These are phyloP conservation scores for Kazachstania taianensis DNA, from an alignment of 805 yeast species.

Conservation along the genomic window DNA sequence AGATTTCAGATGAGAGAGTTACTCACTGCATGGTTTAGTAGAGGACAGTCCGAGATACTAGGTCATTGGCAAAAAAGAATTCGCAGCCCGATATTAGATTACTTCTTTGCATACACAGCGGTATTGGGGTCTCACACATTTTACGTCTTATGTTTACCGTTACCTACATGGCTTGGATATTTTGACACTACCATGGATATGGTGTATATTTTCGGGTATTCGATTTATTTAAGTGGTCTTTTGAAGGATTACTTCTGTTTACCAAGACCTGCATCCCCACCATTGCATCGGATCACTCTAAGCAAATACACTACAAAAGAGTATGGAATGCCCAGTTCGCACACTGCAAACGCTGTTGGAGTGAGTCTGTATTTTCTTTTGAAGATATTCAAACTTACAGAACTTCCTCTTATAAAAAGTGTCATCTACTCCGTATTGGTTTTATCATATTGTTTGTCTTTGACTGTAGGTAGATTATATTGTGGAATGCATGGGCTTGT, in stretches of 20 bases:
- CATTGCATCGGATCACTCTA: conserved; percentile 80
- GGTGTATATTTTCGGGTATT: conserved; percentile 54
- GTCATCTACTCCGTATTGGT: conserved; percentile 9
- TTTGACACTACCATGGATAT: conserved; percentile 49
- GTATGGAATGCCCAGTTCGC: conserved; percentile 91
- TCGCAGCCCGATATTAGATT: conserved; percentile 47
- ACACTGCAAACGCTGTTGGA: conserved; percentile 88
- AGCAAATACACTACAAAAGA: conserved; percentile 85
- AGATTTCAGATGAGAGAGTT: conserved; percentile 44
- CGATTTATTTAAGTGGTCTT: conserved; percentile 58
- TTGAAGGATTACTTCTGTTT: conserved; percentile 78
- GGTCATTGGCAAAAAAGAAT: conserved; percentile 41
- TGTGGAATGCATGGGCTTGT: conserved; percentile 96
- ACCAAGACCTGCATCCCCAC: conserved; percentile 91
- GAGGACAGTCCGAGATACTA: conserved; percentile 56
- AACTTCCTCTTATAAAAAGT: no score
- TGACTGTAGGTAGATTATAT: conserved; percentile 74
- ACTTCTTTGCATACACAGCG: conserved; percentile 80
- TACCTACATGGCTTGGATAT: conserved; percentile 74
- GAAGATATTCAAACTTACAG: not conserved
- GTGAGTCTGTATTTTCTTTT: conserved; percentile 46
- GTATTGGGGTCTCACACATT: conserved; percentile 89
- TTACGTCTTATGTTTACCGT: conserved; percentile 79
- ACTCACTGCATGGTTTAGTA: conserved; percentile 44
- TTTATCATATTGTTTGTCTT: conserved; percentile 45